phyloP scores from a whole-genome alignment of 176 grass and related monocot genomes.

The Tuctoria greenei region DNA sequence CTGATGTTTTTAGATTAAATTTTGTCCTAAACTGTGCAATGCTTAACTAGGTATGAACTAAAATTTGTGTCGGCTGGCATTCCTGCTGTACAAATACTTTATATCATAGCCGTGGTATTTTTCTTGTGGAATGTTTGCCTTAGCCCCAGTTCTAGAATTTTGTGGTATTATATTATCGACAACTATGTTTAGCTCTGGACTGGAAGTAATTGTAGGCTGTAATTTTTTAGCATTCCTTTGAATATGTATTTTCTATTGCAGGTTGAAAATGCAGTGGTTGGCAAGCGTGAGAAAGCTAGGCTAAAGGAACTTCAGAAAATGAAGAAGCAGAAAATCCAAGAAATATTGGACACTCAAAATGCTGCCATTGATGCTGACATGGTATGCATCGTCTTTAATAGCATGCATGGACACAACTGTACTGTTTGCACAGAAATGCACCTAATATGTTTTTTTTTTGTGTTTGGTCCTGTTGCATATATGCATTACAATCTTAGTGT shows the following conservation, averaged over 20 bases:
- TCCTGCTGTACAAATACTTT: neutral
- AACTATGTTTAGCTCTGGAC: neutral
- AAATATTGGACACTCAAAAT: slow-evolving; percentile 76
- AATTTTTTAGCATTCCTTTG: neutral
- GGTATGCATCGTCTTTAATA: slow-evolving; percentile 40
- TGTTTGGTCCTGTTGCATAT: neutral
- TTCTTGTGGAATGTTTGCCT: too few species aligned
- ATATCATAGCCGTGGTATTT: neutral
- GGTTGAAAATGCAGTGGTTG: slow-evolving; percentile 49
- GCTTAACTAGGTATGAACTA: neutral
- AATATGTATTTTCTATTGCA: slow-evolving; percentile 26
- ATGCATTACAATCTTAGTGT: neutral
- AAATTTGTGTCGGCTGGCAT: neutral
- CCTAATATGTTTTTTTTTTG: neutral
- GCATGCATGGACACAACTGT: neutral
- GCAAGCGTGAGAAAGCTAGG: slow-evolving; percentile 70
- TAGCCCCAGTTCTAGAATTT: neutral
- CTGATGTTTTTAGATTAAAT: neutral
- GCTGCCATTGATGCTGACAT: slow-evolving; percentile 84
- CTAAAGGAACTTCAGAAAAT: slow-evolving; percentile 63
- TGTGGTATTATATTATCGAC: neutral
- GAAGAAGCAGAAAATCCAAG: slow-evolving; percentile 81
- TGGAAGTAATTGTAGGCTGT: neutral
- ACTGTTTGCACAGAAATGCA: neutral
- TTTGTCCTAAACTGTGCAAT: neutral